Evolutionary conservation across 257 asterid species (phyloP).

Genomic region (Solanum clarkiae): DNA sequence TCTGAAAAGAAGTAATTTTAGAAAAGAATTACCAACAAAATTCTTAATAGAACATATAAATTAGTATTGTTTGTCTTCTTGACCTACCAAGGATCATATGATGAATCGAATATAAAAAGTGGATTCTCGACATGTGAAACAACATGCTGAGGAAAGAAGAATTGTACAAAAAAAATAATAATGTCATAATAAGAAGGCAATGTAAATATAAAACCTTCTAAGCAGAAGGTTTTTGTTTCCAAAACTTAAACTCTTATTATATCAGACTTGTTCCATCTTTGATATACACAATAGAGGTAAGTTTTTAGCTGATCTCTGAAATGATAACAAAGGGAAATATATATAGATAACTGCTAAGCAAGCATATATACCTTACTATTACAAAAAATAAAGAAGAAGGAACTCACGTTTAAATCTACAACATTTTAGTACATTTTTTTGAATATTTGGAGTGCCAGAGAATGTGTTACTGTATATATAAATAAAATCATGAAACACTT

Average conservation of each 20-base stretch:
- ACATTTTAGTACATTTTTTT: conserved; percentile 38
- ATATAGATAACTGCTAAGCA: too few species aligned
- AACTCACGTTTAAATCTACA: conserved; percentile 55
- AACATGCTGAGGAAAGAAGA: not conserved
- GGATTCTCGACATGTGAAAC: not conserved
- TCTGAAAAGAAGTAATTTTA: too few species aligned
- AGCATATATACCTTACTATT: too few species aligned
- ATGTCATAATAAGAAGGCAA: too few species aligned
- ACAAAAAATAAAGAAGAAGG: not conserved
- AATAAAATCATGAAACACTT: not conserved
- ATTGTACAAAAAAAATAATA: not conserved
- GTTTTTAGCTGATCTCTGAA: not conserved
- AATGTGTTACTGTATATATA: conserved; percentile 42
- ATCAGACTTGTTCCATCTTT: too few species aligned
- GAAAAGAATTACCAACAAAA: too few species aligned
- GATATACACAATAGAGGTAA: not conserved
- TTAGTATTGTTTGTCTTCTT: not conserved
- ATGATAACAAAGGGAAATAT: not conserved
- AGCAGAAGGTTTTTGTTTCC: too few species aligned
- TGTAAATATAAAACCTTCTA: too few species aligned
- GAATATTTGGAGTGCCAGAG: conserved; percentile 45
- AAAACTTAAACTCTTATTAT: not conserved
- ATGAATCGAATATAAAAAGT: not conserved
- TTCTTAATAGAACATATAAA: not conserved
- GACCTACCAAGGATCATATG: not conserved